phyloP scores from a whole-genome alignment of 345 rosid species.

The Lepidium africanum region DNA sequence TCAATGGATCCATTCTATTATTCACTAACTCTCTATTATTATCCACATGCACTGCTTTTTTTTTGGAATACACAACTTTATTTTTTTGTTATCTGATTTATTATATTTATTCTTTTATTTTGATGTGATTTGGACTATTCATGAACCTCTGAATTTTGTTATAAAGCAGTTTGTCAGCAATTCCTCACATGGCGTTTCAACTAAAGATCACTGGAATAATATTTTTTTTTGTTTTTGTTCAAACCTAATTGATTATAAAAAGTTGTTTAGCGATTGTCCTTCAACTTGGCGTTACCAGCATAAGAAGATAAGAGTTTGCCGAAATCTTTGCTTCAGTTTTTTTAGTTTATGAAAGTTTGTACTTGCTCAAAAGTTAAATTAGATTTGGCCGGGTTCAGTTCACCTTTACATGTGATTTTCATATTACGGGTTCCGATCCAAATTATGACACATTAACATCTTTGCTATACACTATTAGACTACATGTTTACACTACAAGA shows the following conservation, averaged over 20 bases:
- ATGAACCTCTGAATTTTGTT: constrained; percentile 21
- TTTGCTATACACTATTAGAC: too few species aligned
- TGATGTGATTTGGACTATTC: constrained; percentile 28
- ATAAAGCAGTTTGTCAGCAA: constrained; percentile 28
- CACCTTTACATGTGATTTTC: too few species aligned
- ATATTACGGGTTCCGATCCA: too few species aligned
- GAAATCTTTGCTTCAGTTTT: background rate
- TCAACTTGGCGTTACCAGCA: constrained; percentile 11
- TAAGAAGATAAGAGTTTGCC: background rate
- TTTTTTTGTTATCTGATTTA: constrained; percentile 6
- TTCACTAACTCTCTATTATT: constrained; percentile 15
- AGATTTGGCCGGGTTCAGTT: background rate
- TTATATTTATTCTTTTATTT: background rate
- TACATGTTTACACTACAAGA: too few species aligned
- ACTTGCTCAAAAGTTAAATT: background rate
- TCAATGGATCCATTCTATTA: constrained; percentile 24
- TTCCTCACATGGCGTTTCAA: constrained; percentile 18
- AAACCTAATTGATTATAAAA: background rate
- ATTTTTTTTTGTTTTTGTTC: background rate
- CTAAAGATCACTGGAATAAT: constrained; percentile 12
- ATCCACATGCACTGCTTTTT: constrained; percentile 20
- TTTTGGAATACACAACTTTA: constrained; percentile 11
- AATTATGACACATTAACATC: too few species aligned
- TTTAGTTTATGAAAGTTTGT: background rate
- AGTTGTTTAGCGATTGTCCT: background rate